Evolutionary conservation across 768 basidiomycete species (phyloP), one percentile per base, ranked within the genome.

Genomic region (Hirschioporus abietinus): DNA sequence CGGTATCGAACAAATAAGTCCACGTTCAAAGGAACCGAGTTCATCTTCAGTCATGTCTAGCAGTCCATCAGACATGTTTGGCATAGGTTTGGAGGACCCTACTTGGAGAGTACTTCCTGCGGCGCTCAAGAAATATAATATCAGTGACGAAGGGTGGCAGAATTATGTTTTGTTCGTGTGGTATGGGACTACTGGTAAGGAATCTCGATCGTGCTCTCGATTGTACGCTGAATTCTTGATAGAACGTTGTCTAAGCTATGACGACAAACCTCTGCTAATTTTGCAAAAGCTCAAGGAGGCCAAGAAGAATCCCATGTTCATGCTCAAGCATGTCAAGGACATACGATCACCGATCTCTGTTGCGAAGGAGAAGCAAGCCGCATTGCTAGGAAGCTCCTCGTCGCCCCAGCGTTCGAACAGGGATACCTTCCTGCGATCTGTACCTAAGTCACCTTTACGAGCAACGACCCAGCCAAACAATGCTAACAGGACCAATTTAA

Each of bases 121-220:
- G 0, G 97, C 97, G 18, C 81, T 99, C 69, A 98, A 98, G 80
- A 99, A 99, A 77, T 99, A 99, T 77, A 95, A 93, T 73, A 99
- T 99, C 78, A 95, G 96, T 76, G 93, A 93, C 71, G 97, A 99
- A 70, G 96, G 93, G 76, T 99, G 97, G 97, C 91, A 95, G 81
- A 93, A 95, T 72, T 99, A 99, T 79, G 97, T 96, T 30, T 92
- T 99, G 90, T 99, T 99, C 79, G 99, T 99, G 68, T 99, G 96
- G 72, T 98, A 96, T 76, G 96, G 96, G 12, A 89, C 90, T 64
- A 82, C 95, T 63, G 94, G 96, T 95, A 74, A 85, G 73, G 12
- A 15, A 52, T 18, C 36, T 27, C 17, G 12, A 25, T 24, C 65
- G 52, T 10, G 59, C 23, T 58, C 26, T 17, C 5, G 61, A 27